These are phyloP conservation scores for Saturnispora besseyi DNA, from an alignment of 805 yeast genomes.

Conservation along the genomic window DNA sequence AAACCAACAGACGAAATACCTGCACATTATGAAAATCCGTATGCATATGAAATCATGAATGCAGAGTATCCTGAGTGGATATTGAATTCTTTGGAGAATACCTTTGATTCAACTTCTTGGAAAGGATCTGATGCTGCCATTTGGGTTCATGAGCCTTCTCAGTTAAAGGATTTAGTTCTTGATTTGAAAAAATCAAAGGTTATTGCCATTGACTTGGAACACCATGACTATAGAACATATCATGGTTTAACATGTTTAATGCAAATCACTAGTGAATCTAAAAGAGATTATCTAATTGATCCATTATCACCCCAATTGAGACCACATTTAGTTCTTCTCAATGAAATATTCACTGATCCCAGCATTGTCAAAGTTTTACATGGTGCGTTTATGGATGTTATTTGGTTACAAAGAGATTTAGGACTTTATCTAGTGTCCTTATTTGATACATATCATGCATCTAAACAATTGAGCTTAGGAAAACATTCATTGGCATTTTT, in stretches of 20 bases:
- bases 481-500: conserved; percentile 78
- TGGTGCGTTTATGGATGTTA: conserved; percentile 94
- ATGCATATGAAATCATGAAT: conserved; percentile 59
- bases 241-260: conserved; percentile 85
- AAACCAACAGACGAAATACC: conserved; percentile 36
- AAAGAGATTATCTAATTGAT: conserved; percentile 73
- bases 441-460: conserved; percentile 90
- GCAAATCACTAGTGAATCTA: conserved; percentile 73
- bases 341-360: conserved; percentile 76
- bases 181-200: conserved; percentile 44
- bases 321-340: conserved; percentile 57
- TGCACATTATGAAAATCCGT: conserved; percentile 71
- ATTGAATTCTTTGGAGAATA: conserved; percentile 30
- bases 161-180: conserved; percentile 44
- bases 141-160: conserved; percentile 60
- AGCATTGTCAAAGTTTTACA: conserved; percentile 78
- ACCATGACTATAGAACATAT: conserved; percentile 85
- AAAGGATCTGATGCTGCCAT: conserved; percentile 33
- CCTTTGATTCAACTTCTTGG: conserved; percentile 51
- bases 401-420: conserved; percentile 93
- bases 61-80: conserved; percentile 61
- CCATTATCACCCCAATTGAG: conserved; percentile 57
- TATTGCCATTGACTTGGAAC: conserved; percentile 92
- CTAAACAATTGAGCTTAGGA: conserved; percentile 69
- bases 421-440: conserved; percentile 84